Conservation (phyloP, 768 basidiomycete genomes). For the Suillus occidentalis region DNA sequence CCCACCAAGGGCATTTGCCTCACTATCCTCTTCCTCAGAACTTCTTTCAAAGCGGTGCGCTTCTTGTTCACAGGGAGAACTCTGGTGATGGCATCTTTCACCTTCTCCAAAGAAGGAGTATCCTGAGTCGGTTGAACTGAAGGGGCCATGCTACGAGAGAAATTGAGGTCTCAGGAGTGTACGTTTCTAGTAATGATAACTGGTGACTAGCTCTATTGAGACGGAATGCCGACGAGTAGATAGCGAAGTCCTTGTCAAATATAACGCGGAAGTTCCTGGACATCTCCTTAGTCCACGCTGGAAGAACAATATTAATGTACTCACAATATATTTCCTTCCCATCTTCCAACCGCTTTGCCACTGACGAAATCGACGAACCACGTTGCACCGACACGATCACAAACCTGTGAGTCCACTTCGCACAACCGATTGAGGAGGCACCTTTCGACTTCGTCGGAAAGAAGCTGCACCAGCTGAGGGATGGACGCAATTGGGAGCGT, state of each 20-base stretch:
- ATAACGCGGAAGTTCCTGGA: constrained; percentile 63
- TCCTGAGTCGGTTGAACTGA: constrained; percentile 81
- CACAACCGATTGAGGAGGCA: constrained; percentile 70
- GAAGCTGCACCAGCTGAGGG: constrained; percentile 70
- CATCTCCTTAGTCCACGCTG: constrained; percentile 4
- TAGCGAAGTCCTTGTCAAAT: constrained; percentile 47
- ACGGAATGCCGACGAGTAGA: constrained; percentile 59
- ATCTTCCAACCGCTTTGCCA: constrained; percentile 64
- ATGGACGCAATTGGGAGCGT: constrained; percentile 73
- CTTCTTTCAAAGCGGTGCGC: constrained; percentile 87
- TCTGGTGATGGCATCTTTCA: constrained; percentile 68
- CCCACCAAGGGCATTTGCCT: constrained; percentile 81
- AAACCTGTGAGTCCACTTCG: constrained; percentile 58
- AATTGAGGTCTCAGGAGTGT: constrained; percentile 30
- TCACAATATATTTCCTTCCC: constrained; percentile 78
- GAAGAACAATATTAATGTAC: constrained; percentile 28
- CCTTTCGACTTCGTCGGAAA: constrained; percentile 75
- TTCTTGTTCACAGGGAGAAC: constrained; percentile 82
- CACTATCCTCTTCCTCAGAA: constrained; percentile 80
- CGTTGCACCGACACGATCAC: constrained; percentile 50
- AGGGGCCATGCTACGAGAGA: constrained; percentile 67
- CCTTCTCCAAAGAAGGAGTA: constrained; percentile 75
- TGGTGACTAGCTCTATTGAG: constrained; percentile 45
- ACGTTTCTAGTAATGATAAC: constrained; percentile 43
- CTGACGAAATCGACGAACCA: constrained; percentile 80